phyloP scores from a whole-genome alignment of 75 land plant genomes.

The Chamaecyparis obtusa region DNA sequence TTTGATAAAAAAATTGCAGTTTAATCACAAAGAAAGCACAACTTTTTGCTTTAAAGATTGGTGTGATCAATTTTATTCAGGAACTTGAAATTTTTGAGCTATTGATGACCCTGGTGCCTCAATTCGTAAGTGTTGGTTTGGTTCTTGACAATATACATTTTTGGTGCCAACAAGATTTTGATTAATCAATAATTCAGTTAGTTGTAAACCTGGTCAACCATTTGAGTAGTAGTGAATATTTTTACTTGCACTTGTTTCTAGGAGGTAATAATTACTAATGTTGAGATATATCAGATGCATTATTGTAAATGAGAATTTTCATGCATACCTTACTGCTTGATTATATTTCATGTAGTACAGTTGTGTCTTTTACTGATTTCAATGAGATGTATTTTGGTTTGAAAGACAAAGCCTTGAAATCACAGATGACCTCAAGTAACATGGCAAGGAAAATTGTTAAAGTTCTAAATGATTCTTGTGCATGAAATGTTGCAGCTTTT shows the following conservation, averaged over 20 bases:
- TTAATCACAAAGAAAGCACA: no score
- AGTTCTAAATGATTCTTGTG: neutral
- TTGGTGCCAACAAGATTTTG: no score
- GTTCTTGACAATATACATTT: no score
- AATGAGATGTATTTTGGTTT: neutral
- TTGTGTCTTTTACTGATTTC: neutral
- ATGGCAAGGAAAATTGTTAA: neutral
- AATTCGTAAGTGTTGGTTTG: no score
- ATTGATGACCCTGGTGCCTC: no score
- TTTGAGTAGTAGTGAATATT: neutral
- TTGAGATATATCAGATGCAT: neutral
- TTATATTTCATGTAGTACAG: neutral
- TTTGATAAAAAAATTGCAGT: no score
- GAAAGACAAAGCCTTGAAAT: neutral
- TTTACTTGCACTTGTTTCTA: neutral
- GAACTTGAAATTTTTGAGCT: no score
- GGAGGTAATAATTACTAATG: neutral
- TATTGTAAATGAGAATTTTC: neutral
- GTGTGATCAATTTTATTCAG: no score
- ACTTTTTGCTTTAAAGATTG: no score
- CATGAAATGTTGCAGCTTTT: neutral
- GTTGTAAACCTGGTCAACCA: neutral
- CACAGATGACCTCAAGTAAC: neutral
- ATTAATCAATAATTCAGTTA: neutral
- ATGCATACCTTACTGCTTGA: neutral